Evolutionary conservation across 805 yeast genomes (phyloP).

Genomic region (Monosporozyma siamensis): DNA sequence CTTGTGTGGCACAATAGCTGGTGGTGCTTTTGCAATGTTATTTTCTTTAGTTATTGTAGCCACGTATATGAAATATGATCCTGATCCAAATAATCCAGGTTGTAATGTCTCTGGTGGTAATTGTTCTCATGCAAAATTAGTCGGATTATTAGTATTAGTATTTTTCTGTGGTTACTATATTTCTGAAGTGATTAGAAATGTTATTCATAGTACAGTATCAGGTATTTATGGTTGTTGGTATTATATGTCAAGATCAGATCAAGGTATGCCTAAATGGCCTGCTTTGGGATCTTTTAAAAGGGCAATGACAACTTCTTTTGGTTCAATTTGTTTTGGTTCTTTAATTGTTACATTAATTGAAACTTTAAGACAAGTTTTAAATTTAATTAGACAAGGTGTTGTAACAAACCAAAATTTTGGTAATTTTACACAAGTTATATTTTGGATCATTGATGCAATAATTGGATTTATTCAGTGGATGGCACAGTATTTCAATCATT

Average conservation of each 20-base stretch:
- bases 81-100: slow-evolving; percentile 41
- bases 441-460: slow-evolving; percentile 47
- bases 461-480: slow-evolving; percentile 67
- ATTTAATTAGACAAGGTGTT: slow-evolving; percentile 37
- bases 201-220: slow-evolving; percentile 70
- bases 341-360: slow-evolving; percentile 64
- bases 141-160: slow-evolving; percentile 62
- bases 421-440: slow-evolving; percentile 44
- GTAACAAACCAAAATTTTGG: slow-evolving; percentile 36
- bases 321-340: slow-evolving; percentile 83
- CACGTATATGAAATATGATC: slow-evolving; percentile 68
- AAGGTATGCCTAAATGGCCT: slow-evolving; percentile 70
- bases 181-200: slow-evolving; percentile 72
- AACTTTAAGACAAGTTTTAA: slow-evolving; percentile 47
- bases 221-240: slow-evolving; percentile 92
- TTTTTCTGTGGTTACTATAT: slow-evolving; percentile 79
- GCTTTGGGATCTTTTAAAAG: slow-evolving; percentile 74
- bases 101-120: slow-evolving; percentile 44
- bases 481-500: slow-evolving; percentile 78
- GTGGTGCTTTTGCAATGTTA: slow-evolving; percentile 55
- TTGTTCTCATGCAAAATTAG: slow-evolving; percentile 49
- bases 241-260: slow-evolving; percentile 63
- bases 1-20: slow-evolving; percentile 46
- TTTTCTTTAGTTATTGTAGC: slow-evolving; percentile 65
- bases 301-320: slow-evolving; percentile 78